Evolutionary conservation across 768 basidiomycete species (phyloP), one percentile per base, ranked within the genome.

Genomic region (Gautieria morchelliformis): DNA sequence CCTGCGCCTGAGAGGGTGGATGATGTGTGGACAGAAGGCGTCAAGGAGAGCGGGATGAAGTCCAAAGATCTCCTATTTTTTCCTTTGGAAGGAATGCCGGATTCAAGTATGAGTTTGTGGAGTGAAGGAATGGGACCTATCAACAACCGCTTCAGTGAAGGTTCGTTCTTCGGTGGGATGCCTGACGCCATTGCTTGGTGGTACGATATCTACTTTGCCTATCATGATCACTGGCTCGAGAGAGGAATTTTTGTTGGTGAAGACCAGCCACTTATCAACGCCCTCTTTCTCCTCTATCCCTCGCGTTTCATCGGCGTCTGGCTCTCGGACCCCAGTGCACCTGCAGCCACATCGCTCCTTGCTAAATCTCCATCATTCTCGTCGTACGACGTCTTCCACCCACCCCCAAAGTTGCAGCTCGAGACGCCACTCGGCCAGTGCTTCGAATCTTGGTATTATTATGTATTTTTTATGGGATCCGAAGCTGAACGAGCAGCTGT

Each of bases 121-220:
- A 66, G 61, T 35, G 72, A 78, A 49, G 69, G 70, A 11, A 68
- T 70, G 63, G 82, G 81, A 3, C 80, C 80, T 1, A 64, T 82
- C 4, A 78, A 80, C 64, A 67, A 67, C 32, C 74, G 77, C 22
- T 70, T 82, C 48, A 77, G 77, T 59, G 75, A 81, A 73, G 80
- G 81, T 78, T 79, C 80, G 0, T 82, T 82, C 64, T 82, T 82
- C 57, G 81, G 82, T 9, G 79, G 80, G 10, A 64, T 73, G 0
- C 75, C 75, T 1, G 40, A 62, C 9, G 70, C 77, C 0, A 65
- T 81, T 30, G 60, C 69, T 5, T 80, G 78, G 79, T 82, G 71
- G 67, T 63, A 71, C 0, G 56, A 65, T 14, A 66, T 67, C 1
- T 83, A 73, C 64, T 82, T 79, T 63, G 67, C 71, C 0, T 78